Evolutionary conservation across 148 eudicot genomes (phyloP), one percentile per base, ranked within the genome.

Genomic region (Cornus suecica): DNA sequence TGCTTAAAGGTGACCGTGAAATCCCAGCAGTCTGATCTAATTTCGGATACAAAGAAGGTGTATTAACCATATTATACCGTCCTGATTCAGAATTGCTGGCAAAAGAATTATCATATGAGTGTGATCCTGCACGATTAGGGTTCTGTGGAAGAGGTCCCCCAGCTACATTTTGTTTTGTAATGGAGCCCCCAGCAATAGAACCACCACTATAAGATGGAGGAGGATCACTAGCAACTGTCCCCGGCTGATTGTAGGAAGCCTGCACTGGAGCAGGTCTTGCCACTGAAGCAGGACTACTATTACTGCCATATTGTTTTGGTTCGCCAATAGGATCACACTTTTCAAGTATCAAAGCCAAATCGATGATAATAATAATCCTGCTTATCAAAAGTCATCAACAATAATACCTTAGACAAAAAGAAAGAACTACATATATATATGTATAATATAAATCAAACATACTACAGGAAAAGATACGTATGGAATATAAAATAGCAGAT

Each of bases 311-410:
- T 18, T 54, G 89, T 75, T 78, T 80, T 51, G 98, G 98, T 16
- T 93, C 86, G 27, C 99, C 98, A 76, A 96, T 90, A 10, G 77
- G 60, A 70, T 88, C 92, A 74, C 89, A 91, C 41, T 68, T 80
- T 75, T 86, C 92, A 71, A 80, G 84, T 72, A 93, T 63, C 80
- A 95, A 84, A 31, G 87, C 85, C 76, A 96, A 73, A n/a, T 88
- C 84, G 23, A 84, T 54, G 58, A 96, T 84, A 22, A 95, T 91
- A 60, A 93, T 86, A 48, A 93, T 91, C 84, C 99, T 96, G 98
- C 82, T 81, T 72, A 75, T 54, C 64, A 30, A 8, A 72, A 74
- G 24, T 42, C 48, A 64, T 34, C 52, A 80, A 25, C 76, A 76
- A 64, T 62, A 7, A 32, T 8, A 32, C 7, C n/a, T n/a, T n/a